Base-by-base conservation (phyloP, 2,329 filamentous ascomycete genomes). In the Trichocomaceae sp. region DNA sequence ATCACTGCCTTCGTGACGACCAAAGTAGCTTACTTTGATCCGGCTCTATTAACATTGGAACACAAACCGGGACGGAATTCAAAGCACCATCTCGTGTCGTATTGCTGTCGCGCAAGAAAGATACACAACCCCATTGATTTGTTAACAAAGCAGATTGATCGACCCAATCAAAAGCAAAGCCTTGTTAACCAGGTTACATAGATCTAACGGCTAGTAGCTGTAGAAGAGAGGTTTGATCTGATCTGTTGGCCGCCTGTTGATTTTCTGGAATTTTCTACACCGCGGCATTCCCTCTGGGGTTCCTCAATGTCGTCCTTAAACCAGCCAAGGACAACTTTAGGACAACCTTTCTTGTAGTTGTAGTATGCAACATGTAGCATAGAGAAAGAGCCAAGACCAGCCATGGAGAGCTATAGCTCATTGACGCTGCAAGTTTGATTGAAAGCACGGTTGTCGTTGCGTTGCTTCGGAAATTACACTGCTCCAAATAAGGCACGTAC, bases 211-310 rank as follows among this genome's bases (percentile, higher is more conserved):
- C 20, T 41, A 37, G 17, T 12, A 22, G 20, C 29, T 29, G 26
- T 29, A 29, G 50, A 20, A 37, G 41, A 41, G 26, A 19, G 46
- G 35, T 42, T n/a, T 42, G 39, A 42, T 42, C 39, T 42, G 39
- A 42, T 19, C 17, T 44, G 39, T 44, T 51, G 9, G 17, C 42
- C 35, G 39, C 17, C 29, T 31, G 29, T 8, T 20, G 41, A 37
- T 17, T 52, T n/a, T 52, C 50, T 46, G 50, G 50, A 52, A 52
- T 17, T 52, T 52, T 52, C 50, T 26, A 37, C 19, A 52, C 44
- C 20, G 31, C 19, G 23, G 26, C 6, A 23, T 41, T 15, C 6
- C 23, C 13, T n/a, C 26, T 31, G 10, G 39, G 26, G 6, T 31
- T 9, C 19, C 26, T 10, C 23, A 20, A 17, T 20, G 17, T 23